Evolutionary conservation across 495 filamentous ascomycete genomes (phyloP), one percentile per base, ranked within the genome.

Genomic region (Penicillium cinerascens): DNA sequence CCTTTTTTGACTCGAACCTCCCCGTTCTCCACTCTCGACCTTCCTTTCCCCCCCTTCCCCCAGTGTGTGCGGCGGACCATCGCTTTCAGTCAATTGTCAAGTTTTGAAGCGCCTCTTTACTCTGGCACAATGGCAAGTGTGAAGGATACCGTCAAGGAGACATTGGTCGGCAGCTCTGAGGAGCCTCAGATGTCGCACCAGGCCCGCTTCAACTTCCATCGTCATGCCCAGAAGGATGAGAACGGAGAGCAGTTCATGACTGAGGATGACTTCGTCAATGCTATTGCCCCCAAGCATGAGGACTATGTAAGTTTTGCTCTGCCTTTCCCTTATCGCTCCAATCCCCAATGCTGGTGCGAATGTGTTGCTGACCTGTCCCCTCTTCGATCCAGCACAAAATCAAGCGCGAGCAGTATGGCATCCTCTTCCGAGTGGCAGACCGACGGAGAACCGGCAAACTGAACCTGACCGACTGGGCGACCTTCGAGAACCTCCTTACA

Each of bases 391-490:
- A 97, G 91, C 92, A 97, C 76, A 98, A 98, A 72, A 97, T 97
- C 75, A 87, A 89, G 70, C 86, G 93, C 51, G 86, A 91, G 61
- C 92, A 97, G 66, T 98, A 96, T 70, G 85, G 83, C 8, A 88
- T 98, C 60, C 86, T 98, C 9, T 98, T 97, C 70, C 72, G 76
- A 48, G 85, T 98, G 27, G 93, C 93, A 53, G 93, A 98, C 69
- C 81, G 88, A 44, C 80, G 79, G 40, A 81, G 77, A 46, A 72
- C 72, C 20, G 90, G 91, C 49, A 84, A 80, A 59, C 75, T 98
- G 27, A 88, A 67, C 54, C 69, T 98, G 23, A 77, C 82, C 53
- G 93, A 98, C 70, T 98, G 91, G 91, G 84, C 78, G 13, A 87
- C 85, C 41, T 98, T 97, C 67, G 87, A 96, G 70, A 92, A 96